Conservation (phyloP, 2,329 filamentous ascomycete species). For the Huntiella bhutanensis region DNA sequence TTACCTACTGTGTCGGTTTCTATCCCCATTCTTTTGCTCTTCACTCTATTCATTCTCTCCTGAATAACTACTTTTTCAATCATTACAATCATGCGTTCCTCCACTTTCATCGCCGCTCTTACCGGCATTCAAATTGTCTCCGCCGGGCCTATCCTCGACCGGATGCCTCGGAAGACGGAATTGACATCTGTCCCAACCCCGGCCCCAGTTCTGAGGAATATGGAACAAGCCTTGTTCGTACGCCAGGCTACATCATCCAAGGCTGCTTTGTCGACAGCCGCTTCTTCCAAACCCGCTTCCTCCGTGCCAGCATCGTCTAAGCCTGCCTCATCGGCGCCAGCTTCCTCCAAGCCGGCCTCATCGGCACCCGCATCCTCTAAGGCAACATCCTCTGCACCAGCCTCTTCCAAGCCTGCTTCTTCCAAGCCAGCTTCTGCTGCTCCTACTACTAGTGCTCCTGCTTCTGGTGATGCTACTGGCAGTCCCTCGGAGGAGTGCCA, state of each 20-base stretch:
- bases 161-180: neutral
- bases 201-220: too few species aligned
- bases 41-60: neutral
- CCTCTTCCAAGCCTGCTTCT: too few species aligned
- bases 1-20: neutral
- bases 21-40: neutral
- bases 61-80: neutral
- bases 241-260: too few species aligned
- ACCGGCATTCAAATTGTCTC: neutral
- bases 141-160: slow-evolving; percentile 2
- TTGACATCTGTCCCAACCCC: neutral
- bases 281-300: neutral
- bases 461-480: too few species aligned
- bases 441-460: too few species aligned
- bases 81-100: neutral
- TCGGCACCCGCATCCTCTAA: neutral
- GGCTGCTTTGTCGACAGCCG: too few species aligned
- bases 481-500: neutral
- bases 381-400: neutral
- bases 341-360: neutral
- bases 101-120: slow-evolving; percentile 3
- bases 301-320: neutral
- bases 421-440: neutral
- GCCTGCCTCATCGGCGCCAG: neutral
- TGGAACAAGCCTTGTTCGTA: too few species aligned